Conservation (phyloP, 768 basidiomycete species). For the Boletus rex-veris region DNA sequence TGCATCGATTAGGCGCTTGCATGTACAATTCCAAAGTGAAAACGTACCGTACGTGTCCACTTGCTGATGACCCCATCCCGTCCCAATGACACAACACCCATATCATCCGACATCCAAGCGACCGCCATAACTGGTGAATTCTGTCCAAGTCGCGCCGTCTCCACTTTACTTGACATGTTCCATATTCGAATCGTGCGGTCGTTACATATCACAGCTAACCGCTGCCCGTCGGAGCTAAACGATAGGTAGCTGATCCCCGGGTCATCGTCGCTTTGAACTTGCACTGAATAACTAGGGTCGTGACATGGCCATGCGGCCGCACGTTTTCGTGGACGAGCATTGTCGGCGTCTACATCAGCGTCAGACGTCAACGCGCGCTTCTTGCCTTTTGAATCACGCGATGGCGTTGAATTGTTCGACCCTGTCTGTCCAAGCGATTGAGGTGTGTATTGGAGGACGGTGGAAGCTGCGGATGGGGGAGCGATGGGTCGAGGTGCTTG, state of each 20-base stretch:
- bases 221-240: slow-evolving; percentile 51
- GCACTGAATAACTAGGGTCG: slow-evolving; percentile 34
- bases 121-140: slow-evolving; percentile 46
- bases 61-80: slow-evolving; percentile 56
- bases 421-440: slow-evolving; percentile 12
- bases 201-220: slow-evolving; percentile 57
- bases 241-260: slow-evolving; percentile 45
- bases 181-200: slow-evolving; percentile 65
- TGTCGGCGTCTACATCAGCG: slow-evolving; percentile 22
- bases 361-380: slow-evolving; percentile 38
- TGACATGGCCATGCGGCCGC: slow-evolving; percentile 48
- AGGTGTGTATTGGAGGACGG: slow-evolving; percentile 29
- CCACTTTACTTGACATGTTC: slow-evolving; percentile 44
- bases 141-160: slow-evolving; percentile 56
- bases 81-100: slow-evolving; percentile 54
- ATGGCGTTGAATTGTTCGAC: slow-evolving; percentile 27
- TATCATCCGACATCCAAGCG: slow-evolving; percentile 58
- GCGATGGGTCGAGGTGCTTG: slow-evolving; percentile 29
- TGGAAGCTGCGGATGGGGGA: slow-evolving; percentile 32
- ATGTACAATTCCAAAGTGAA: neutral
- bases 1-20: neutral
- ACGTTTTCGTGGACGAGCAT: slow-evolving; percentile 34
- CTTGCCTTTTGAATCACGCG: slow-evolving; percentile 30
- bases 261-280: slow-evolving; percentile 45
- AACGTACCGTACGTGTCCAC: slow-evolving; percentile 55